Evolutionary conservation across 2,329 filamentous ascomycete species (phyloP).

Genomic region (Aspergillus candidus): DNA sequence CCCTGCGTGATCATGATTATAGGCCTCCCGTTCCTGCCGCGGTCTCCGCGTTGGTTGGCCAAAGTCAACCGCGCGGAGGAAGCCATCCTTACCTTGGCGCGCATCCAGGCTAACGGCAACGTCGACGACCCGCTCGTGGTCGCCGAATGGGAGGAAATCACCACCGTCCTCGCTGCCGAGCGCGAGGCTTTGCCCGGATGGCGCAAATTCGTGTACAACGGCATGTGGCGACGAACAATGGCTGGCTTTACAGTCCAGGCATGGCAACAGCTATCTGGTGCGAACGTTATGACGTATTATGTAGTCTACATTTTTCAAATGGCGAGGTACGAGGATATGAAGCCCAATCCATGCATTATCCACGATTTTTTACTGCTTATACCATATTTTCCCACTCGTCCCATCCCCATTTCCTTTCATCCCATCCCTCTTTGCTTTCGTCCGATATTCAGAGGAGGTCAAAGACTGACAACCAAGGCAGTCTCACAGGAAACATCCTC

Average conservation of each 20-base stretch:
- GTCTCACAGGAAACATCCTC: slow-evolving; percentile 19
- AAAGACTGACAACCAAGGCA: background rate
- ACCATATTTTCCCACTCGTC: too few relatives aligned
- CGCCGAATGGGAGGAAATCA: slow-evolving; percentile 46
- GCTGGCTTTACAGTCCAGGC: slow-evolving; percentile 53
- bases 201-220: slow-evolving; percentile 44
- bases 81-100: slow-evolving; percentile 40
- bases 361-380: too few relatives aligned
- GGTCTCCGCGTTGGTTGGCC: slow-evolving; percentile 46
- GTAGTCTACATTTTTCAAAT: slow-evolving; percentile 37
- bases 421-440: too few relatives aligned
- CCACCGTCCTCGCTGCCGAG: slow-evolving; percentile 37
- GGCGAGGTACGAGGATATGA: slow-evolving; percentile 15
- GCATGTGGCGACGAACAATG: slow-evolving; percentile 55
- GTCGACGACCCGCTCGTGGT: slow-evolving; percentile 43
- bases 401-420: too few relatives aligned
- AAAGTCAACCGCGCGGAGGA: slow-evolving; percentile 43
- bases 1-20: slow-evolving; percentile 41
- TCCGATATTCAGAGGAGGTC: too few relatives aligned
- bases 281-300: slow-evolving; percentile 35
- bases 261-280: slow-evolving; percentile 48
- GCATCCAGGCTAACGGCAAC: slow-evolving; percentile 42
- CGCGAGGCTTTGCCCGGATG: slow-evolving; percentile 33
- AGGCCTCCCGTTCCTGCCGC: slow-evolving; percentile 43
- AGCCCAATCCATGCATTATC: too few relatives aligned